Evolutionary conservation across 176 grass and related monocot genomes (phyloP), one percentile per base, ranked within the genome.

Genomic region (Cenchrus fungigraminus): DNA sequence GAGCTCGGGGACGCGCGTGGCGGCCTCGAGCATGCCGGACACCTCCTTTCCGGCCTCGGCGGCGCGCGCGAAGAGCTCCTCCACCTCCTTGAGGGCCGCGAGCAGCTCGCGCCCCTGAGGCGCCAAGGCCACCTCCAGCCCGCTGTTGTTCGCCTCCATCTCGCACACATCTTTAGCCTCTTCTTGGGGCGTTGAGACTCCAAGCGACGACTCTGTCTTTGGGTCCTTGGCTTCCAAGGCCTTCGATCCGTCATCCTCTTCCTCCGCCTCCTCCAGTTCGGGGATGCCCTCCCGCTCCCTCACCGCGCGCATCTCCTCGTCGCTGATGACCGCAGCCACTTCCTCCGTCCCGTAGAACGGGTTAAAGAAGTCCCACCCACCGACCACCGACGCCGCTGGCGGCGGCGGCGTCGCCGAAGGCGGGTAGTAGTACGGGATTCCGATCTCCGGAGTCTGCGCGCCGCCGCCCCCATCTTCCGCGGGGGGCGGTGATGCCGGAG

Each of bases 341-440:
- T 86, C 77, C 63, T 83, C 87, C 5, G 92, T 46, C 0, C 90
- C 97, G 59, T 96, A 95, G 83, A 99, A 99, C 61, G 94, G 91
- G 86, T 99, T 99, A 45, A 99, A 99, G 76, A 96, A 96, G 52
- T 99, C 97, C 97, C 94, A 99, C 3, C 94, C 97, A 28, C 87
- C 90, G 29, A 78, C 82, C 6, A 15, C 78, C 37, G 79, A 52
- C 46, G 83, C 42, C 59, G 90, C 77, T 13, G 86, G 86, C 3
- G 93, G 79, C 0, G 86, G 83, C 0, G 89, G 76, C 52, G 81
- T 79, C 17, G 10, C 85, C 5, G 73, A 73, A 10, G 86, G 74
- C 6, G 83, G 58, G 88, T 91, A 98, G 87, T 91, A 98, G 87
- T 96, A 98, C 16, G 87, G 87, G 47, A 84, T 91, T 3, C n/a